These are phyloP conservation scores for Kuraishia hungarica DNA, from an alignment of 805 yeast species.

Conservation along the genomic window DNA sequence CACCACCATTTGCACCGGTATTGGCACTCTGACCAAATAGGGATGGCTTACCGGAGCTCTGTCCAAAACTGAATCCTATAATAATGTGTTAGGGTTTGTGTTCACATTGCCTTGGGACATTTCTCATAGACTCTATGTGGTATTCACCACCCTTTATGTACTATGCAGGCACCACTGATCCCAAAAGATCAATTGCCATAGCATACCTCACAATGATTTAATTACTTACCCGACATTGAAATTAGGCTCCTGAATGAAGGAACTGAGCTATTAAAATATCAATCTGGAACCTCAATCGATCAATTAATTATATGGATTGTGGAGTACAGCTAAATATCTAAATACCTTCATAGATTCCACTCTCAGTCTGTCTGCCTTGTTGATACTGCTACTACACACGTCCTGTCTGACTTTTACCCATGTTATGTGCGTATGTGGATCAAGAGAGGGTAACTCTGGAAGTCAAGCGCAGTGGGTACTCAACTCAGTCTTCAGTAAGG, in stretches of 20 bases:
- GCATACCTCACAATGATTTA: not conserved
- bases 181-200: conserved; percentile 6
- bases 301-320: not conserved
- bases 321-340: not conserved
- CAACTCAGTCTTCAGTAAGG: not conserved
- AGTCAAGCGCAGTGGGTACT: not conserved
- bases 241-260: not conserved
- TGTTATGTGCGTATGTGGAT: conserved; percentile 6
- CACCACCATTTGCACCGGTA: conserved; percentile 6
- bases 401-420: conserved; percentile 5
- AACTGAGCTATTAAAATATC: not conserved
- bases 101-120: no score
- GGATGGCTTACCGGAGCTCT: conserved; percentile 8
- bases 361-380: conserved; percentile 5
- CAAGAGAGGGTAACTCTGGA: not conserved
- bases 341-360: conserved; percentile 3
- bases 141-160: no score
- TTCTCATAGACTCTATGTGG: no score
- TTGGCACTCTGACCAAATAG: conserved; percentile 9
- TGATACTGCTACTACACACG: not conserved
- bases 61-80: conserved; percentile 5
- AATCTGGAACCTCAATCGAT: not conserved
- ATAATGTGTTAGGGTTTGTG: not conserved
- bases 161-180: not conserved
- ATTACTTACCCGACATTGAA: not conserved